Evolutionary conservation across 83 land plant species (phyloP).

Genomic region (Isoetes engelmannii): DNA sequence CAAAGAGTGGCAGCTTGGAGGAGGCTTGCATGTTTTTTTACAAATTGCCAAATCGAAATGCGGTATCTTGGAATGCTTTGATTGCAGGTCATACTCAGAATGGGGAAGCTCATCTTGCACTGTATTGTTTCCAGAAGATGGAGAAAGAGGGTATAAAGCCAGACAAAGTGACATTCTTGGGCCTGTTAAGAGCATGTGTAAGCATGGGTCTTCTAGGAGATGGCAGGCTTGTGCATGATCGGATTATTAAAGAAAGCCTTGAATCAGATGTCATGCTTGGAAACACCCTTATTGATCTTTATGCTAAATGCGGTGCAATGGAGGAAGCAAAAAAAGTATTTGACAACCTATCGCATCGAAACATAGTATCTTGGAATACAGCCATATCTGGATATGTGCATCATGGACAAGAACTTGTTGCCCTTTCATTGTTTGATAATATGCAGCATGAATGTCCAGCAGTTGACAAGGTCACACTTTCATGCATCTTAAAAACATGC

Average conservation of each 20-base stretch:
- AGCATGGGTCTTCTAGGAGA: slow-evolving; percentile 22
- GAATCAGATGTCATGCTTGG: slow-evolving; percentile 27
- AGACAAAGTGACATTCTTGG: neutral
- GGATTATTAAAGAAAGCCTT: slow-evolving; percentile 22
- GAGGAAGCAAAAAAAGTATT: slow-evolving; percentile 29
- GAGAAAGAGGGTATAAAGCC: slow-evolving; percentile 13
- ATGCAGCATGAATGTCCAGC: slow-evolving; percentile 28
- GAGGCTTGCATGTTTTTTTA: slow-evolving; percentile 23
- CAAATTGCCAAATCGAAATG: slow-evolving; percentile 3
- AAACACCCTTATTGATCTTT: slow-evolving; percentile 39
- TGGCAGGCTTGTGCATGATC: slow-evolving; percentile 43
- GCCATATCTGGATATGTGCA: slow-evolving; percentile 48
- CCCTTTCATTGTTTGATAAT: slow-evolving; percentile 20
- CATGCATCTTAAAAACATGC: slow-evolving; percentile 39
- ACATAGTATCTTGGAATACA: slow-evolving; percentile 40
- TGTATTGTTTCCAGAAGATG: neutral
- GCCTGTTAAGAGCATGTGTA: slow-evolving; percentile 27
- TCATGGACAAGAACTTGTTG: slow-evolving; percentile 28
- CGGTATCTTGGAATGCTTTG: slow-evolving; percentile 7
- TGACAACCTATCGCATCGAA: slow-evolving; percentile 19
- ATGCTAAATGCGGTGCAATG: slow-evolving; percentile 39
- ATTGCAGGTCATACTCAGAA: slow-evolving; percentile 7
- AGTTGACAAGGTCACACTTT: slow-evolving; percentile 39
- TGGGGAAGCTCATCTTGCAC: slow-evolving; percentile 4
- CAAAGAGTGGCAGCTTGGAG: slow-evolving; percentile 30